Conservation (phyloP, 176 grass and related monocot genomes). For the Zea luxurians region DNA sequence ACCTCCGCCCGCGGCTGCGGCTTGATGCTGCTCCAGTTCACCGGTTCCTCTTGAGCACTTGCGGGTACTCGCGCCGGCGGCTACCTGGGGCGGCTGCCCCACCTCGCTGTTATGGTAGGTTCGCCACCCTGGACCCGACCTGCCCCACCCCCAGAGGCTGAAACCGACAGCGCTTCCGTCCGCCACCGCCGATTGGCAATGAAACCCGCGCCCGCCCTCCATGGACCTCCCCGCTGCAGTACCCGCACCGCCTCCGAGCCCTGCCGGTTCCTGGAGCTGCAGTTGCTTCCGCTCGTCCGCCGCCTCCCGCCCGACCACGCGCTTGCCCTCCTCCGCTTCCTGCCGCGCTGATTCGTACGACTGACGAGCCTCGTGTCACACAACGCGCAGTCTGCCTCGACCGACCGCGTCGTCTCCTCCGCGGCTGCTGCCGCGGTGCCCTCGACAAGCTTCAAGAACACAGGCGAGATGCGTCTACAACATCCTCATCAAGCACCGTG, state of each 20-base stretch:
- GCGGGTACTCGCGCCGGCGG: too few relatives aligned
- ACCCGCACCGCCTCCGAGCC: slow-evolving; percentile 59
- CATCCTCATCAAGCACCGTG: slow-evolving; percentile 75
- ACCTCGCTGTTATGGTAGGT: too few relatives aligned
- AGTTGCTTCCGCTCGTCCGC: slow-evolving; percentile 66
- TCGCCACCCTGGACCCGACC: too few relatives aligned
- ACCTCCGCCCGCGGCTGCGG: too few relatives aligned
- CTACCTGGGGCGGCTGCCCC: too few relatives aligned
- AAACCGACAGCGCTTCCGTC: slow-evolving; percentile 5
- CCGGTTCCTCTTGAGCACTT: too few relatives aligned
- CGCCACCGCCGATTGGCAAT: slow-evolving; percentile 1
- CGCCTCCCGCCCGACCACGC: slow-evolving; percentile 61
- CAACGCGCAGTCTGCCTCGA: slow-evolving; percentile 82
- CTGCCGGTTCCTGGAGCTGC: slow-evolving; percentile 71
- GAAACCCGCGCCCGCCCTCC: slow-evolving; percentile 26
- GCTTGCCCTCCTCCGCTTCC: slow-evolving; percentile 56
- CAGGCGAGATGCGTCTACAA: slow-evolving; percentile 61
- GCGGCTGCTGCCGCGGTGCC: slow-evolving; percentile 28
- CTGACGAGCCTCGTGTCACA: slow-evolving; percentile 41
- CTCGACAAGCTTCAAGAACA: slow-evolving; percentile 62
- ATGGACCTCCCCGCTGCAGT: slow-evolving; percentile 83
- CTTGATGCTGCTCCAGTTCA: too few relatives aligned
- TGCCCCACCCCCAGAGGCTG: neutral
- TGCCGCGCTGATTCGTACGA: slow-evolving; percentile 42
- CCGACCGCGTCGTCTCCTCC: slow-evolving; percentile 58